These are phyloP conservation scores for Debaryomyces singareniensis DNA, from an alignment of 1,139 yeast genomes.

Conservation along the genomic window DNA sequence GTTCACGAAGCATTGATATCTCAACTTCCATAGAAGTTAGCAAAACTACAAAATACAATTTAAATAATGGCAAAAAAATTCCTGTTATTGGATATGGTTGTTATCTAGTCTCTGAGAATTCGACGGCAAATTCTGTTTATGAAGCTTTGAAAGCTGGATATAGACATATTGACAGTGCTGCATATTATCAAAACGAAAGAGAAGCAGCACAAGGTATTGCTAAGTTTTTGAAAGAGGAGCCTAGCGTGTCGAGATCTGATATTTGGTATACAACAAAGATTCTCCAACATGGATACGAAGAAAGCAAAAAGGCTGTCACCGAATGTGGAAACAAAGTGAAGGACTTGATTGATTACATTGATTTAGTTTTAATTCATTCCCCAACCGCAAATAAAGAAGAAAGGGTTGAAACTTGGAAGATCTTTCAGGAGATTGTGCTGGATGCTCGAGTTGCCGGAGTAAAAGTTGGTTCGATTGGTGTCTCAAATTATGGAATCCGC, in stretches of 20 bases:
- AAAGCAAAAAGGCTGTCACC: slow-evolving; percentile 48
- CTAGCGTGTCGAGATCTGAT: slow-evolving; percentile 22
- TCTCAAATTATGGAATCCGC: slow-evolving; percentile 32
- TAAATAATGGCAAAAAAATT: slow-evolving; percentile 31
- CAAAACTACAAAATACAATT: slow-evolving; percentile 20
- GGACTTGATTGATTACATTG: slow-evolving; percentile 39
- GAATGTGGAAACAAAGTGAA: slow-evolving; percentile 25
- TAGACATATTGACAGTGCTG: slow-evolving; percentile 47
- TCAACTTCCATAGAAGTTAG: slow-evolving; percentile 26
- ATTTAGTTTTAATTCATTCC: slow-evolving; percentile 32
- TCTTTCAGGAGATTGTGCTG: slow-evolving; percentile 29
- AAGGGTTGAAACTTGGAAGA: slow-evolving; percentile 34
- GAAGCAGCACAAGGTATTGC: slow-evolving; percentile 31
- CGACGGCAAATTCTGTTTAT: slow-evolving; percentile 25
- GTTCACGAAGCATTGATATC: no score
- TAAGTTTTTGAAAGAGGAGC: slow-evolving; percentile 36
- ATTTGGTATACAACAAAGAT: slow-evolving; percentile 52
- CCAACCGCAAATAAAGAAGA: slow-evolving; percentile 23
- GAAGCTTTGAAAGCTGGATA: slow-evolving; percentile 54
- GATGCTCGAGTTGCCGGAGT: slow-evolving; percentile 22
- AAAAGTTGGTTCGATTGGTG: slow-evolving; percentile 32
- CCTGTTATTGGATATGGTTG: slow-evolving; percentile 38
- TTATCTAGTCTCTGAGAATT: slow-evolving; percentile 18
- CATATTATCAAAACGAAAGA: slow-evolving; percentile 49
- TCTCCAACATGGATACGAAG: slow-evolving; percentile 57